Conservation (phyloP, 2,329 filamentous ascomycete species). For the Colletotrichum abscissum region DNA sequence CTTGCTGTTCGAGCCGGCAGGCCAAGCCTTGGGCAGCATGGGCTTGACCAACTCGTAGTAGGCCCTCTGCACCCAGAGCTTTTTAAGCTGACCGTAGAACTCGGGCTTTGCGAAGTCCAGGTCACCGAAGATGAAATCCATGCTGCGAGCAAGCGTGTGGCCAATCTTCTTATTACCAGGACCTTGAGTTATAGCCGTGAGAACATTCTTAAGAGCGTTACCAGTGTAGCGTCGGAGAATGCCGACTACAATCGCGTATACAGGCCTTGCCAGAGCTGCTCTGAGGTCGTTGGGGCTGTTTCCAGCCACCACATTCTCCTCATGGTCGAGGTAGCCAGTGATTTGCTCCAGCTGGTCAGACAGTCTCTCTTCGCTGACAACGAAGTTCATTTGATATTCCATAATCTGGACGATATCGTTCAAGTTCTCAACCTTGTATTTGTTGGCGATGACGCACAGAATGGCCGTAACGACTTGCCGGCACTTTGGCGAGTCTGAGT, state of each 20-base stretch:
- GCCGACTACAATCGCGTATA: conserved; percentile 51
- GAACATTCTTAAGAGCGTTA: conserved; percentile 48
- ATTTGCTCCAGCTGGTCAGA: conserved; percentile 16
- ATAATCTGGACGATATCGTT: conserved; percentile 32
- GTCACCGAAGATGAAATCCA: conserved; percentile 56
- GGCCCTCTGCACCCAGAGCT: conserved; percentile 61
- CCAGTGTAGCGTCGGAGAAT: conserved; percentile 52
- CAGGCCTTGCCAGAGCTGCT: conserved; percentile 28
- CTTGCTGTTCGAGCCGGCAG: conserved; percentile 39
- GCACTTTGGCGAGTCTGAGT: conserved; percentile 39
- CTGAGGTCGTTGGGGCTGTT: conserved; percentile 1
- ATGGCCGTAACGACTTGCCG: conserved; percentile 46
- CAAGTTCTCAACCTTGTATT: conserved; percentile 51
- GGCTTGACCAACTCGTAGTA: conserved; percentile 60
- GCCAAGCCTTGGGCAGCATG: conserved; percentile 56
- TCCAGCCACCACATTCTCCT: conserved; percentile 20
- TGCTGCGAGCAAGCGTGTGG: conserved; percentile 52
- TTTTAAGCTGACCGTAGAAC: conserved; percentile 54
- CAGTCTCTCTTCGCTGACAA: conserved; percentile 26
- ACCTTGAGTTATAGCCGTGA: conserved; percentile 39
- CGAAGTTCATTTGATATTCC: conserved; percentile 38
- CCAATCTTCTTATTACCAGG: conserved; percentile 48
- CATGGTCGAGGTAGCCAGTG: conserved; percentile 23
- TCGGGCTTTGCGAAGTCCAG: conserved; percentile 52
- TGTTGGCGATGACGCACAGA: conserved; percentile 57